Evolutionary conservation across 1,284 basidiomycete genomes (phyloP).

Genomic region (Ustilago trichophora): DNA sequence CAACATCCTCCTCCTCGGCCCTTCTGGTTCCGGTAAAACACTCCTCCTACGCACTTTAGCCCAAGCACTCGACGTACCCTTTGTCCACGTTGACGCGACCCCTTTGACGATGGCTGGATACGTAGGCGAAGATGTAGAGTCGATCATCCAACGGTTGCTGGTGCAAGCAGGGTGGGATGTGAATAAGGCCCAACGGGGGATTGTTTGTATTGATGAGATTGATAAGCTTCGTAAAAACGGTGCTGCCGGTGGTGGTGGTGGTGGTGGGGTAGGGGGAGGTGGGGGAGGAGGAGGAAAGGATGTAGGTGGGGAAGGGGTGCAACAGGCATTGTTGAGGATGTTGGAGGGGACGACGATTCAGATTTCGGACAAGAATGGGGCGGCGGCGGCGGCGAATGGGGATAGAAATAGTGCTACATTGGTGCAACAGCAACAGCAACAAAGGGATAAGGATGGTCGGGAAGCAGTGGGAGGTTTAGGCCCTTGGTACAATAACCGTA

Average conservation of each 20-base stretch:
- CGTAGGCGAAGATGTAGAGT: conserved; percentile 57
- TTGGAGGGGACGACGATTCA: conserved; percentile 89
- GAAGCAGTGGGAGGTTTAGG: background rate
- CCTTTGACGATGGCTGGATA: conserved; percentile 56
- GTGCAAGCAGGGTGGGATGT: conserved; percentile 45
- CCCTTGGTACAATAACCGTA: conserved; percentile 29
- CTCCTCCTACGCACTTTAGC: conserved; percentile 50
- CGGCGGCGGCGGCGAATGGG: conserved; percentile 1
- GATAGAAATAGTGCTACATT: too few relatives aligned
- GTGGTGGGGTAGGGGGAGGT: too few relatives aligned
- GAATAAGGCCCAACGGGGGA: conserved; percentile 66
- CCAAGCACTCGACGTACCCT: conserved; percentile 49
- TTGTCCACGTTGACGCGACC: conserved; percentile 53
- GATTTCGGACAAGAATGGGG: conserved; percentile 69
- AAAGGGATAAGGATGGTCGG: too few relatives aligned
- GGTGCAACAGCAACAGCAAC: too few relatives aligned
- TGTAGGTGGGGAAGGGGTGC: conserved; percentile 94
- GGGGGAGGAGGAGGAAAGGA: conserved; percentile 81
- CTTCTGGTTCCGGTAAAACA: conserved; percentile 69
- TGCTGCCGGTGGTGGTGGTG: conserved; percentile 66
- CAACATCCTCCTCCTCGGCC: conserved; percentile 83
- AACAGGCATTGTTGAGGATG: conserved; percentile 88
- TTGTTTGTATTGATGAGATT: conserved; percentile 94
- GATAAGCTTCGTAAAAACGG: conserved; percentile 79
- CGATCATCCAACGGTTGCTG: conserved; percentile 44